A percentile compares a stretch with the other conserved stretches of the same genome.
Evolutionary conservation across 177 flowering plant genomes (phyloP).

Genomic region (Vitis hybrid): DNA sequence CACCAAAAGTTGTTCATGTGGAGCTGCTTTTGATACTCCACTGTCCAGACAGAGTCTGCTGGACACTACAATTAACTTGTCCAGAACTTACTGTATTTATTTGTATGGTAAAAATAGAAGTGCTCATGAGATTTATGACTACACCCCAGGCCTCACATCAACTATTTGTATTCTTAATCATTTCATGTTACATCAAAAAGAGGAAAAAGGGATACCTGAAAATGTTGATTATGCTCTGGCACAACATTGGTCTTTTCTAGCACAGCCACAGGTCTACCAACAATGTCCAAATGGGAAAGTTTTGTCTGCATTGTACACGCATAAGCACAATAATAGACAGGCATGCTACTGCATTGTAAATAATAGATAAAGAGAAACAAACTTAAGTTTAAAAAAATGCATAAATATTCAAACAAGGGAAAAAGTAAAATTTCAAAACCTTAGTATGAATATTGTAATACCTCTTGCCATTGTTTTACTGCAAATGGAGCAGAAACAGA

Average conservation of each 20-base stretch:
- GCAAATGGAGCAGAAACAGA: conserved; percentile 79
- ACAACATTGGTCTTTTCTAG: conserved; percentile 76
- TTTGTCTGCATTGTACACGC: conserved; percentile 50
- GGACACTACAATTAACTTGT: not conserved
- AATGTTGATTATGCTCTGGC: conserved; percentile 82
- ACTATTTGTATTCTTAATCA: not conserved
- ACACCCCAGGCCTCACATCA: not conserved
- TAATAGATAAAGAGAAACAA: not conserved
- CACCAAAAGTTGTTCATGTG: too few species aligned
- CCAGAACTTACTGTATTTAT: not conserved
- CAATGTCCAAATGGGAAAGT: conserved; percentile 79
- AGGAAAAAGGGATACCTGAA: conserved; percentile 57
- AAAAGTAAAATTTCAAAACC: not conserved
- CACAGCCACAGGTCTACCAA: conserved; percentile 87
- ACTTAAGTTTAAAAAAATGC: not conserved
- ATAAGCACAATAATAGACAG: not conserved
- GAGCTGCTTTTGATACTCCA: too few species aligned
- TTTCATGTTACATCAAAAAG: not conserved
- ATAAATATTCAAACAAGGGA: not conserved
- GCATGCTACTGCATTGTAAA: not conserved
- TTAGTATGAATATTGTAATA: conserved; percentile 13
- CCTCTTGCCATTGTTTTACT: conserved; percentile 76
- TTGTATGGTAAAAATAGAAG: too few species aligned
- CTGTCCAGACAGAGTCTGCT: too few species aligned
- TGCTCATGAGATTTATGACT: not conserved